Evolutionary conservation across 352 stramenopile genomes (phyloP).

Genomic region (Phytophthora gonapodyides): DNA sequence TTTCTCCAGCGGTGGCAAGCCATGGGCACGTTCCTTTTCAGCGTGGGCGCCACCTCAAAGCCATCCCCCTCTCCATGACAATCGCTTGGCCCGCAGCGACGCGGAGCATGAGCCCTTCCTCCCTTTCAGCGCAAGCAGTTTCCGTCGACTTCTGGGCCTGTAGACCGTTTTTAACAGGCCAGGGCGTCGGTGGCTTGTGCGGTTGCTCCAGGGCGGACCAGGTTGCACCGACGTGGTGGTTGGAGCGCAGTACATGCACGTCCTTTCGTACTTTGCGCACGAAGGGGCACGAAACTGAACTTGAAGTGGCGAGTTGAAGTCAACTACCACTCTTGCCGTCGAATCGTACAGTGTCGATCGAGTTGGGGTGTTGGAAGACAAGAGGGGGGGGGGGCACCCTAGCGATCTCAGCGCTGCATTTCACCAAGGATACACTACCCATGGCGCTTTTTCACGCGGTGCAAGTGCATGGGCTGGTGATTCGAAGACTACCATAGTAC

Average conservation of each 20-base stretch:
- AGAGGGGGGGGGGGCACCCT: background rate
- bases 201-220: slow-evolving; percentile 26
- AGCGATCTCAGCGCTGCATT: background rate
- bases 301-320: slow-evolving; percentile 22
- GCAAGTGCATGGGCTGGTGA: too few relatives aligned
- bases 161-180: slow-evolving; percentile 25
- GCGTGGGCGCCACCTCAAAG: background rate
- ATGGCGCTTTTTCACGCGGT: too few relatives aligned
- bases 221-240: background rate
- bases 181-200: background rate
- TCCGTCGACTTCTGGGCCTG: slow-evolving; percentile 15
- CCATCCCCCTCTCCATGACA: background rate
- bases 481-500: too few relatives aligned
- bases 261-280: slow-evolving; percentile 19
- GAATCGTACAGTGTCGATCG: slow-evolving; percentile 17
- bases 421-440: too few relatives aligned
- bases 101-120: slow-evolving; percentile 11
- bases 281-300: slow-evolving; percentile 44
- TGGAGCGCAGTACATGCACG: background rate
- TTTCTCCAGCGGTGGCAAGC: slow-evolving; percentile 1
- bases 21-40: background rate
- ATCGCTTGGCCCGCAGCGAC: background rate
- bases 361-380: background rate
- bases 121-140: slow-evolving; percentile 29
- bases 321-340: slow-evolving; percentile 27